A percentile compares a stretch with the other conserved stretches of the same genome.
phyloP scores from a whole-genome alignment of 1,284 basidiomycete species.

The Malassezia obtusa region DNA sequence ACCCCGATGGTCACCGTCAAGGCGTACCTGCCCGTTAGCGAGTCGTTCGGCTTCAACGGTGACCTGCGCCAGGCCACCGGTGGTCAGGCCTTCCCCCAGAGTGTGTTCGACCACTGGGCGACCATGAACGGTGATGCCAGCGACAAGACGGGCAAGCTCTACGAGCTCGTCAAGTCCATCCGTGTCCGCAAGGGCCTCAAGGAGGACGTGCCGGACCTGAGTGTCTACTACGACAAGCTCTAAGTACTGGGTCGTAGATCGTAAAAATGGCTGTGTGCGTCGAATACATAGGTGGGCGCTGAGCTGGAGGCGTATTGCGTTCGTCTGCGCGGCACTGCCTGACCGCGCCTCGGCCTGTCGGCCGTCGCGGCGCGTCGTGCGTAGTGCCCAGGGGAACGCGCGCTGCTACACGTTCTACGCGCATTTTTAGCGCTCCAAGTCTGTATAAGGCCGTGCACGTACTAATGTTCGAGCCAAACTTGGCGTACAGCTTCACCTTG shows the following conservation, averaged over 20 bases:
- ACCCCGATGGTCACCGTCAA: constrained; percentile 99
- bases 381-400: no score
- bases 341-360: no score
- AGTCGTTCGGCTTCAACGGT: constrained; percentile 98
- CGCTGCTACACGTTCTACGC: no score
- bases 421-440: constrained; percentile 9
- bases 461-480: constrained; percentile 83
- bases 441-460: background rate
- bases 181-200: constrained; percentile 79
- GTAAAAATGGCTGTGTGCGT: background rate
- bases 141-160: constrained; percentile 69
- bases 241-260: constrained; percentile 9
- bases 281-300: no score
- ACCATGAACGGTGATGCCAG: constrained; percentile 65
- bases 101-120: constrained; percentile 66
- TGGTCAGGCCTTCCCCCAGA: constrained; percentile 97
- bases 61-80: constrained; percentile 83
- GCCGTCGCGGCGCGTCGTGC: no score
- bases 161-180: constrained; percentile 72
- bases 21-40: constrained; percentile 90
- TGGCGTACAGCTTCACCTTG: constrained; percentile 77
- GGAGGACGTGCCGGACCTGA: constrained; percentile 25
- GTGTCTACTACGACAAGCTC: constrained; percentile 32
- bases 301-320: no score
- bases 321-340: no score